Evolutionary conservation across 768 basidiomycete genomes (phyloP), one percentile per base, ranked within the genome.

Genomic region (Pleurotus citrinopileatus): DNA sequence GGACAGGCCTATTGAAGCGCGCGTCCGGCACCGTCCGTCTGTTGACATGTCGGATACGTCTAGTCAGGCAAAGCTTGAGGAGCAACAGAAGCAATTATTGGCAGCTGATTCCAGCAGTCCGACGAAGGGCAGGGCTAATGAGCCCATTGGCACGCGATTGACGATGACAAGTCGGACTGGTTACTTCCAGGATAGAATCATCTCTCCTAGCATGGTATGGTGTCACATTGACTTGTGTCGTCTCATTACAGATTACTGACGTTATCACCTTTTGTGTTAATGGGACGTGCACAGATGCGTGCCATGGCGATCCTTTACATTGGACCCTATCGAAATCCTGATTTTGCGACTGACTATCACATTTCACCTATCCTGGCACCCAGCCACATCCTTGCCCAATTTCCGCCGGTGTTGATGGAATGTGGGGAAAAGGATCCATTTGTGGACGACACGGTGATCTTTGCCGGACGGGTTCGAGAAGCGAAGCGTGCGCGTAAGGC

Each of bases 291-390:
- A n/a, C 61, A 98, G 96, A 98, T 98, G 93, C 91, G 97, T 29
- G 95, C 96, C 0, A 99, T 99, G 97, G 96, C 96, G 2, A 95
- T 97, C 64, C 73, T 96, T 58, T 97, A 97, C 71, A 89, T 99
- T 55, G 96, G 96, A 1, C 96, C 97, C 1, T 83, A 91, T 63
- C 87, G 86, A 48, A 89, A 93, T 66, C 97, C 97, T 5, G 94
- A 98, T 68, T 95, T 99, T 67, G 82, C 84, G 53, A 89, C 88
- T 15, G 95, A 99, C 74, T 98, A 98, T 70, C 87, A 92, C 72
- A 85, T 99, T 60, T 98, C 96, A 15, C 97, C 97, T 1, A 89
- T 99, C 62, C 80, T 98, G 46, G 83, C 95, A 5, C 96, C 96
- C 3, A 74, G 78, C 45, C 75, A 82, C 52, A 75, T 98, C 2